phyloP scores from a whole-genome alignment of 2,329 filamentous ascomycete genomes.

The Orbilia blumenaviensis region DNA sequence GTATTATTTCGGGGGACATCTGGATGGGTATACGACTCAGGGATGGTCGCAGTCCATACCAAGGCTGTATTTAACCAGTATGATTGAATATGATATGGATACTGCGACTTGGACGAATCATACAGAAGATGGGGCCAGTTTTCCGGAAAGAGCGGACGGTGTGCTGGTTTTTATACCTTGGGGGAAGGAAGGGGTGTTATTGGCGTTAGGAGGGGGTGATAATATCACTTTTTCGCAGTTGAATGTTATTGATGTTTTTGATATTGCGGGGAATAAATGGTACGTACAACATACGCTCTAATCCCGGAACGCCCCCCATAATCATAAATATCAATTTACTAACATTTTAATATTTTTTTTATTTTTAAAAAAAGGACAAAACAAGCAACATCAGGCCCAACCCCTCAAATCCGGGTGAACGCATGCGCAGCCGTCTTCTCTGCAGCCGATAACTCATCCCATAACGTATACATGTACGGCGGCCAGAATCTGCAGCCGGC shows the following conservation, averaged over 20 bases:
- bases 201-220: conserved; percentile 80
- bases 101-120: conserved; percentile 77
- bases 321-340: not conserved
- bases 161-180: conserved; percentile 79
- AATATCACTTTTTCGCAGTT: conserved; percentile 74
- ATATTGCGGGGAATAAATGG: conserved; percentile 75
- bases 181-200: conserved; percentile 76
- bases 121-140: conserved; percentile 73
- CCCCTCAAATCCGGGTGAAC: conserved; percentile 70
- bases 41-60: conserved; percentile 74
- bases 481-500: conserved; percentile 76
- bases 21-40: conserved; percentile 71
- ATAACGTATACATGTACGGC: conserved; percentile 81
- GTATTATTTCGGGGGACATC: conserved; percentile 81
- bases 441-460: conserved; percentile 76
- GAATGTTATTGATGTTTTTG: conserved; percentile 81
- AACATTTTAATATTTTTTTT: no score
- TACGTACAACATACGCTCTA: conserved; percentile 62
- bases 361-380: conserved; percentile 59
- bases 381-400: conserved; percentile 71
- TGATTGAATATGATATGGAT: conserved; percentile 75
- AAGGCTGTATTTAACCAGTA: conserved; percentile 75
- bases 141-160: conserved; percentile 78
- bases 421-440: conserved; percentile 78
- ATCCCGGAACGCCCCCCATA: no score